phyloP scores from a whole-genome alignment of 1,284 basidiomycete genomes.

The Ceratobasidium sp. region DNA sequence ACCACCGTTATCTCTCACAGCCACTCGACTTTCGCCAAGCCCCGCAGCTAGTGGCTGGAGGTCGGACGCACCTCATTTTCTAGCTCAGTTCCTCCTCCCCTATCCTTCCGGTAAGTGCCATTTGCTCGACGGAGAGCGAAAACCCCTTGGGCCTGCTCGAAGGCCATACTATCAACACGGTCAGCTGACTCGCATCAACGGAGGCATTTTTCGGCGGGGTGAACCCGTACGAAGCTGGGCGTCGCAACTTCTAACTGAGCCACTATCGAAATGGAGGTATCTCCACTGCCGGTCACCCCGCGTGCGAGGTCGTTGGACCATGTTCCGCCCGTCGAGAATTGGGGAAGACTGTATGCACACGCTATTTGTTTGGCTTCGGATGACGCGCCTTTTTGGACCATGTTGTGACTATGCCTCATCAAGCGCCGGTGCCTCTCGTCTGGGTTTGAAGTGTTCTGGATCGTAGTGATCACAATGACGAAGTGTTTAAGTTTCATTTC shows the following conservation, averaged over 20 bases:
- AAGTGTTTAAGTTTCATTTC: conserved; percentile 11
- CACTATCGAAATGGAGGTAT: background rate
- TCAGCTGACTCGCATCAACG: background rate
- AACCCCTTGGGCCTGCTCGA: background rate
- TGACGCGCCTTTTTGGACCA: too few species aligned
- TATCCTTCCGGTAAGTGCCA: background rate
- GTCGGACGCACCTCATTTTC: background rate
- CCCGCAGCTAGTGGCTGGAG: background rate
- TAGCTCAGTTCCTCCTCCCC: background rate
- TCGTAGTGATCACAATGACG: conserved; percentile 7
- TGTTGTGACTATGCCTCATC: too few species aligned
- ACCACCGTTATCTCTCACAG: background rate
- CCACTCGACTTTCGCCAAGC: background rate
- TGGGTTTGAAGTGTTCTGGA: conserved; percentile 5
- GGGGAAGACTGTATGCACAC: background rate
- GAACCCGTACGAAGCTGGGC: background rate
- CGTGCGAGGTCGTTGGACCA: too few species aligned
- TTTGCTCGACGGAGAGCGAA: conserved; percentile 1
- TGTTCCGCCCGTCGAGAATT: background rate
- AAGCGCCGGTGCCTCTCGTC: conserved; percentile 5
- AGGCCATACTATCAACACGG: background rate
- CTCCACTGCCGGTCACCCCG: background rate
- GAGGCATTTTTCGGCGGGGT: background rate
- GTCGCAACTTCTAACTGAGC: background rate
- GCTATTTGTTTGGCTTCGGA: background rate